Evolutionary conservation across 1,139 yeast species (phyloP).

Genomic region (Lodderomyces theae): DNA sequence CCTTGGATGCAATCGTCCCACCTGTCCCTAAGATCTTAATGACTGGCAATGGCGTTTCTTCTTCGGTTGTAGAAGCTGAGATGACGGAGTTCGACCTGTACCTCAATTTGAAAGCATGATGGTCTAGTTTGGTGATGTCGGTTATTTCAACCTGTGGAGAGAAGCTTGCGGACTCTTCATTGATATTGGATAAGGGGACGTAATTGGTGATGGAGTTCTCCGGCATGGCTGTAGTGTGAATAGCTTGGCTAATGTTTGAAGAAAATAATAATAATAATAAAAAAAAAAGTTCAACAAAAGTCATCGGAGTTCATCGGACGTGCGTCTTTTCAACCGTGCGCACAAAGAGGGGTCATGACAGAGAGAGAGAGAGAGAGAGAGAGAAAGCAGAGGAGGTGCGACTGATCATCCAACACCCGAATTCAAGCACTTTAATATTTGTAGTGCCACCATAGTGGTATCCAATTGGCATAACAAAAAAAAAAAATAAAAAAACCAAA

Average conservation of each 20-base stretch:
- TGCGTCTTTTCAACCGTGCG: too few species aligned
- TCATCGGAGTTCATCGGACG: background rate
- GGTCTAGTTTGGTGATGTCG: constrained; percentile 4
- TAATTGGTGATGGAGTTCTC: constrained; percentile 5
- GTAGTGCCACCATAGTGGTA: too few species aligned
- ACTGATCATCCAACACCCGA: too few species aligned
- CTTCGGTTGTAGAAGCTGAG: constrained; percentile 11
- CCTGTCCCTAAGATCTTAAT: constrained; percentile 69
- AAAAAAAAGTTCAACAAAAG: too few species aligned
- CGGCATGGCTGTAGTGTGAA: background rate
- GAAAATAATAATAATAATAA: too few species aligned
- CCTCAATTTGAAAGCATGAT: constrained; percentile 15
- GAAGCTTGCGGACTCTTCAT: background rate
- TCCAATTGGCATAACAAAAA: too few species aligned
- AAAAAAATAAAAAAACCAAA: too few species aligned
- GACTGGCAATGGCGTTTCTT: constrained; percentile 27
- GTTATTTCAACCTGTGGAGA: constrained; percentile 9
- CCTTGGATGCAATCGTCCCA: constrained; percentile 72
- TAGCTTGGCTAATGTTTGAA: too few species aligned
- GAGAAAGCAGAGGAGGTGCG: too few species aligned
- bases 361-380: too few species aligned
- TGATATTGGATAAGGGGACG: constrained; percentile 6
- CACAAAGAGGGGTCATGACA: too few species aligned
- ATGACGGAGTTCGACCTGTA: constrained; percentile 17
- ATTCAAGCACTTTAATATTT: too few species aligned